These are phyloP conservation scores for Colletotrichum sojae DNA, from an alignment of 2,329 filamentous ascomycete genomes.

Conservation along the genomic window DNA sequence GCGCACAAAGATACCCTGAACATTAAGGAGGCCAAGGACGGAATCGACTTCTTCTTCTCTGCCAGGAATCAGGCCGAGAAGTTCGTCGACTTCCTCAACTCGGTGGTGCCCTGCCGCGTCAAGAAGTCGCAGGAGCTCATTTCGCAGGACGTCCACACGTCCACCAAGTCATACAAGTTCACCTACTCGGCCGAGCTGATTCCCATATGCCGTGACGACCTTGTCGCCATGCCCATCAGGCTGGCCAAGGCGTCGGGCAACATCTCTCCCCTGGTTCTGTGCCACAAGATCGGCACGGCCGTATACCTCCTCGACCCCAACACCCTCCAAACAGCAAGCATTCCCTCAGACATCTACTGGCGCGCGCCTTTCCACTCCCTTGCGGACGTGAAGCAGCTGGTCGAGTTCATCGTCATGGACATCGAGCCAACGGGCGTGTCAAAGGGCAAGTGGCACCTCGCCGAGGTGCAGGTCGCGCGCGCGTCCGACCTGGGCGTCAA, in stretches of 20 bases:
- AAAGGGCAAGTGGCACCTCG: slow-evolving; percentile 86
- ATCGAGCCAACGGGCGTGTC: slow-evolving; percentile 84
- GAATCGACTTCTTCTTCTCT: slow-evolving; percentile 95
- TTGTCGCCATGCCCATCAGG: slow-evolving; percentile 93
- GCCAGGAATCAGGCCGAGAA: slow-evolving; percentile 92
- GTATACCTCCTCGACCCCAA: slow-evolving; percentile 91
- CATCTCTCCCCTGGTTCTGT: slow-evolving; percentile 88
- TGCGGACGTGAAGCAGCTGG: slow-evolving; percentile 86
- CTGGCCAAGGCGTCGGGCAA: slow-evolving; percentile 90
- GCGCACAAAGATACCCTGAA: slow-evolving; percentile 96
- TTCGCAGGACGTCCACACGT: slow-evolving; percentile 92
- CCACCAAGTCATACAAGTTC: slow-evolving; percentile 94
- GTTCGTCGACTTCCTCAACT: slow-evolving; percentile 91
- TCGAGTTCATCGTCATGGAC: slow-evolving; percentile 95
- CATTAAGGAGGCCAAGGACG: slow-evolving; percentile 96
- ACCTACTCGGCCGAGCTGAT: slow-evolving; percentile 90
- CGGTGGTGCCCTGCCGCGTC: slow-evolving; percentile 81
- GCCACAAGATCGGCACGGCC: slow-evolving; percentile 86
- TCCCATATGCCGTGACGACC: slow-evolving; percentile 96
- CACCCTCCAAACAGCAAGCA: slow-evolving; percentile 91
- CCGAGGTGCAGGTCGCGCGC: slow-evolving; percentile 89
- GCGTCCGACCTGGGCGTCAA: slow-evolving; percentile 90
- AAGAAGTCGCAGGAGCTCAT: slow-evolving; percentile 90
- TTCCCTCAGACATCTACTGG: slow-evolving; percentile 90
- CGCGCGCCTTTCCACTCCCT: slow-evolving; percentile 87